Evolutionary conservation across 2,329 filamentous ascomycete genomes (phyloP), one percentile per base, ranked within the genome.

Genomic region (Periconia sp.): DNA sequence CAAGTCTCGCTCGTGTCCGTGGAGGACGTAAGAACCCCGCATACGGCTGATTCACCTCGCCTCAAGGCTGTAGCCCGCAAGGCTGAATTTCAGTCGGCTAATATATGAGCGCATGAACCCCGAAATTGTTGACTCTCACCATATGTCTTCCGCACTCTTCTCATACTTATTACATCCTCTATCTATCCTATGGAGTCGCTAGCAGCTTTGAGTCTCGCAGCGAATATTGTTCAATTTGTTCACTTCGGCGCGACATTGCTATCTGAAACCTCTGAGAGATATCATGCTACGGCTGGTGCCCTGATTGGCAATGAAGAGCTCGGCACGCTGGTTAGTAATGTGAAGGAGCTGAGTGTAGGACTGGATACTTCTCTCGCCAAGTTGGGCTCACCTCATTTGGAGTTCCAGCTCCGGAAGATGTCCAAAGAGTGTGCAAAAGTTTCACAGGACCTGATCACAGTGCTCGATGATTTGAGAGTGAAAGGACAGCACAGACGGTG

Each of bases 161-260:
- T 27, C 23, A 27, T 27, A 27, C 23, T 27, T 8, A 27, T 27
- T 8, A 8, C 23, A 27, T 3, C 23, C 33, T 11, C 5, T 11
- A 11, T 11, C 33, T 37, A 37, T n/a, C 11, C 11, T n/a, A 47
- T 47, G 45, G 45, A 47, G 14, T 18, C 27, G 9, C 17, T 56
- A n/a, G 31, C 50, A 27, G 37, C 44, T 27, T 44, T 56, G 15
- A 44, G 50, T 6, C 19, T 54, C 9, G 54, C 51, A 27, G 54
- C 43, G 15, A 51, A 54, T 45, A 49, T 54, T 23, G 15, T 56
- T 41, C 54, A 56, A 30, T n/a, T 54, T n/a, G 33, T 56, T 13
- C 41, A 56, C 18, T 56, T 56, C 23, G 31, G 33, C 37, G 27
- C 47, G 6, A 46, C 17, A 33, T 37, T 53, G 19, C 45, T 56